Evolutionary conservation across 495 filamentous ascomycete genomes (phyloP).

Genomic region (Penicillium pancosmium): DNA sequence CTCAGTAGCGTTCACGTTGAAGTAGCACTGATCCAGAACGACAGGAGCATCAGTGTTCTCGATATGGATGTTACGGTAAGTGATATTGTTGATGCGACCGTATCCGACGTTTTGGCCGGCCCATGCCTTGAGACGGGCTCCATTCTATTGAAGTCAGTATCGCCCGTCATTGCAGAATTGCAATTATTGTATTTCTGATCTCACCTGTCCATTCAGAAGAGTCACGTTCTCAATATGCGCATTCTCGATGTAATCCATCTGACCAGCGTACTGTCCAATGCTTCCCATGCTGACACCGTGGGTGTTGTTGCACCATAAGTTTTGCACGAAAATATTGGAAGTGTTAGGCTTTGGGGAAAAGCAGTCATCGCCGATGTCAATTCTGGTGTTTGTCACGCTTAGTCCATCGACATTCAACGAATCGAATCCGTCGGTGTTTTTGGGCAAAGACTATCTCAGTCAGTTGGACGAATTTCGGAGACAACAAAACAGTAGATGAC

Average conservation of each 20-base stretch:
- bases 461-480: background rate
- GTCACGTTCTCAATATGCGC: conserved; percentile 60
- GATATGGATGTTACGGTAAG: conserved; percentile 58
- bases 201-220: conserved; percentile 52
- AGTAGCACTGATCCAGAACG: conserved; percentile 62
- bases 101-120: conserved; percentile 54
- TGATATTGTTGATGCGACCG: conserved; percentile 61
- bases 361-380: conserved; percentile 62
- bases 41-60: conserved; percentile 57
- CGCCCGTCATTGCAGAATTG: too few relatives aligned
- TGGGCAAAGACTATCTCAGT: conserved; percentile 40
- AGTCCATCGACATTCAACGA: conserved; percentile 53
- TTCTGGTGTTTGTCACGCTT: conserved; percentile 49
- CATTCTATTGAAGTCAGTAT: conserved; percentile 40
- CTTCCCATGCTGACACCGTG: conserved; percentile 61
- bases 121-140: conserved; percentile 61
- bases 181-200: background rate
- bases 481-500: background rate
- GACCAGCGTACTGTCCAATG: conserved; percentile 58
- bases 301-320: conserved; percentile 61
- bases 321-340: conserved; percentile 57
- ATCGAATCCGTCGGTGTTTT: conserved; percentile 64
- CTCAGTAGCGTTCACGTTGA: conserved; percentile 52
- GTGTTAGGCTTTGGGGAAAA: conserved; percentile 63
- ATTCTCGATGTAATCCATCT: conserved; percentile 54